These are phyloP conservation scores for Phytophthora macrochlamydospora DNA, from an alignment of 352 stramenopile species.

Conservation along the genomic window DNA sequence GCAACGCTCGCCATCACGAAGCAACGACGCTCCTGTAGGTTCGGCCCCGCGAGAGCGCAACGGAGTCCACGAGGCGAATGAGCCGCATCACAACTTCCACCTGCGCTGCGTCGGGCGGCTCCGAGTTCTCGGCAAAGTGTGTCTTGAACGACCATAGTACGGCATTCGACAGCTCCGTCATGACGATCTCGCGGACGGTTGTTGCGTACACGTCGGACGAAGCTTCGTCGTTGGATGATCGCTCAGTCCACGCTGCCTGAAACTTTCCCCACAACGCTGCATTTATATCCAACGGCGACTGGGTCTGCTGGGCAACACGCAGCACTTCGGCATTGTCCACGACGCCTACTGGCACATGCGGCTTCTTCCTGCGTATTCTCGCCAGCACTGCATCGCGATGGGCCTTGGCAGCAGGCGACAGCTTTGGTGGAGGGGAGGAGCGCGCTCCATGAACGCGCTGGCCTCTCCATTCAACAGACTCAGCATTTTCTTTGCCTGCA, in stretches of 20 bases:
- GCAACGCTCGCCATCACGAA: not conserved
- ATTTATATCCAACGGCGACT: constrained; percentile 9
- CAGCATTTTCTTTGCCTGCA: constrained; percentile 51
- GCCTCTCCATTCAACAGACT: constrained; percentile 43
- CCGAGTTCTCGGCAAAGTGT: constrained; percentile 41
- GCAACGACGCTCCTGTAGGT: constrained; percentile 38
- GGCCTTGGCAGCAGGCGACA: constrained; percentile 25
- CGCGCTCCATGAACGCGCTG: constrained; percentile 27
- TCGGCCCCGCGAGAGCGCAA: constrained; percentile 35
- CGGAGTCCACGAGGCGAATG: constrained; percentile 53
- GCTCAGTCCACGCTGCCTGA: constrained; percentile 18
- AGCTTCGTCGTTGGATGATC: not conserved
- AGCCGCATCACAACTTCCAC: constrained; percentile 47
- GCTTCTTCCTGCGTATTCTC: constrained; percentile 36
- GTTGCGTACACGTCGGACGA: constrained; percentile 29
- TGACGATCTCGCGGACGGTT: constrained; percentile 43
- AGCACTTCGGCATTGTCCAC: constrained; percentile 21
- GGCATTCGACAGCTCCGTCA: constrained; percentile 61
- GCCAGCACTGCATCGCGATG: constrained; percentile 54
- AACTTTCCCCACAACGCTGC: constrained; percentile 29
- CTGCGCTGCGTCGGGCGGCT: constrained; percentile 29
- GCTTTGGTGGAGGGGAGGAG: constrained; percentile 28
- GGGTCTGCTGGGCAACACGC: not conserved
- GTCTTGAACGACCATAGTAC: constrained; percentile 59
- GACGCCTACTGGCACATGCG: constrained; percentile 4